Conservation (phyloP, 495 filamentous ascomycete species). For the Podospora australis region DNA sequence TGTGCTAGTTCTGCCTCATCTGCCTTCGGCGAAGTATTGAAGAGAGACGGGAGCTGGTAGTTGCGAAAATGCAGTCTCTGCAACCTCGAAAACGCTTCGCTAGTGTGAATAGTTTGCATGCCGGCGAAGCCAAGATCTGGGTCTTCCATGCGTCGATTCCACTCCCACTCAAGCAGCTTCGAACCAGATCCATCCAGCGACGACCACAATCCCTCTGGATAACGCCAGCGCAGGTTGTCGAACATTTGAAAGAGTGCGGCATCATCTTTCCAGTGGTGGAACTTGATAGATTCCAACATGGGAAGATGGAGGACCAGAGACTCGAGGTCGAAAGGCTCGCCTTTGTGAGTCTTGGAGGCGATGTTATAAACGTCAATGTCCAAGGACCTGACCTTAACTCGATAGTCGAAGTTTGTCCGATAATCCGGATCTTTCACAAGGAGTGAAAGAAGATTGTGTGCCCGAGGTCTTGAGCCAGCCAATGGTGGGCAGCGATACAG, state of each 20-base stretch:
- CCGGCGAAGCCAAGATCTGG: constrained; percentile 40
- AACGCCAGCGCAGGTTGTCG: constrained; percentile 52
- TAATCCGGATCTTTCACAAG: constrained; percentile 34
- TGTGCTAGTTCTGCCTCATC: constrained; percentile 27
- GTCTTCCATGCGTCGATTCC: constrained; percentile 63
- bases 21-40: constrained; percentile 5
- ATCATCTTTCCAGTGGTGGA: constrained; percentile 48
- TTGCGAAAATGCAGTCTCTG: constrained; percentile 59
- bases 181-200: constrained; percentile 32
- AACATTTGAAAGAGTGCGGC: constrained; percentile 48
- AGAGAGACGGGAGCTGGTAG: constrained; percentile 45
- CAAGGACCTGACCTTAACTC: constrained; percentile 62
- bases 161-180: constrained; percentile 63
- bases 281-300: constrained; percentile 46
- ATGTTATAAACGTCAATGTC: constrained; percentile 53
- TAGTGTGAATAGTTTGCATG: constrained; percentile 47
- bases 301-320: constrained; percentile 39
- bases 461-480: constrained; percentile 44
- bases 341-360: constrained; percentile 23
- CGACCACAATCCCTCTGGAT: constrained; percentile 53
- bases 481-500: constrained; percentile 63
- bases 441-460: constrained; percentile 30
- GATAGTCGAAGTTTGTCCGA: constrained; percentile 47
- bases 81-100: constrained; percentile 52
- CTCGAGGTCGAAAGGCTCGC: constrained; percentile 36